A percentile compares a stretch with the other conserved stretches of the same genome.
Conservation (phyloP, 257 asterid genomes). For the Penstemon davidsonii region DNA sequence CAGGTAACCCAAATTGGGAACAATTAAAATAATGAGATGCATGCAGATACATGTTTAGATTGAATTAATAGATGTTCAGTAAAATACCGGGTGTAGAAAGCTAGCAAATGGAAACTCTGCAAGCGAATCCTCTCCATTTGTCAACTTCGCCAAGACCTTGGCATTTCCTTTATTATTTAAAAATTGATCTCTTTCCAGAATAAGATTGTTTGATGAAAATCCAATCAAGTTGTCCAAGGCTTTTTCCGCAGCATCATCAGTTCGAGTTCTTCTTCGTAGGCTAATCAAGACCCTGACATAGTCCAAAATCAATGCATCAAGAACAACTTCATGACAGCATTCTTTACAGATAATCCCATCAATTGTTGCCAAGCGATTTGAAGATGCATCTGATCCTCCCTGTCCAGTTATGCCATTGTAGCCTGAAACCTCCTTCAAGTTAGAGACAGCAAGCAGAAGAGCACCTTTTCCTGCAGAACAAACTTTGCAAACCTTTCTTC, state of each 20-base stretch:
- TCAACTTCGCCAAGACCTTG: slow-evolving; percentile 46
- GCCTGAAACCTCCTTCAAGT: slow-evolving; percentile 57
- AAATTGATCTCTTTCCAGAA: slow-evolving; percentile 41
- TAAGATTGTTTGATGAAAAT: slow-evolving; percentile 42
- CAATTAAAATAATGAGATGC: slow-evolving; percentile 26
- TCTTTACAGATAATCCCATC: slow-evolving; percentile 74
- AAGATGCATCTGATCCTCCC: slow-evolving; percentile 77
- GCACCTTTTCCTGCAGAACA: slow-evolving; percentile 97
- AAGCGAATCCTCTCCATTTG: slow-evolving; percentile 83
- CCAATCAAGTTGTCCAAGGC: slow-evolving; percentile 64
- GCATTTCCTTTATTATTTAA: slow-evolving; percentile 38
- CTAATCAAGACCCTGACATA: slow-evolving; percentile 77
- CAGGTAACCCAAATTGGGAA: slow-evolving; percentile 17
- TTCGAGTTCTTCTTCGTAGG: slow-evolving; percentile 63
- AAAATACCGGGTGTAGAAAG: slow-evolving; percentile 78
- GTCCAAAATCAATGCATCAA: slow-evolving; percentile 76
- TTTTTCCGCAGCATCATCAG: slow-evolving; percentile 60
- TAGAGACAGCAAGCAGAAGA: slow-evolving; percentile 52
- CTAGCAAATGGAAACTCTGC: slow-evolving; percentile 96
- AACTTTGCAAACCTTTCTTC: slow-evolving; percentile 73
- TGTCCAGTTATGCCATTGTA: slow-evolving; percentile 52
- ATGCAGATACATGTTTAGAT: neutral
- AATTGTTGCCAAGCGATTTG: slow-evolving; percentile 53
- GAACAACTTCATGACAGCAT: slow-evolving; percentile 82
- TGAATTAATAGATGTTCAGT: slow-evolving; percentile 21